Base-by-base conservation (phyloP, 805 yeast species). In the Starmerella vaccinii region DNA sequence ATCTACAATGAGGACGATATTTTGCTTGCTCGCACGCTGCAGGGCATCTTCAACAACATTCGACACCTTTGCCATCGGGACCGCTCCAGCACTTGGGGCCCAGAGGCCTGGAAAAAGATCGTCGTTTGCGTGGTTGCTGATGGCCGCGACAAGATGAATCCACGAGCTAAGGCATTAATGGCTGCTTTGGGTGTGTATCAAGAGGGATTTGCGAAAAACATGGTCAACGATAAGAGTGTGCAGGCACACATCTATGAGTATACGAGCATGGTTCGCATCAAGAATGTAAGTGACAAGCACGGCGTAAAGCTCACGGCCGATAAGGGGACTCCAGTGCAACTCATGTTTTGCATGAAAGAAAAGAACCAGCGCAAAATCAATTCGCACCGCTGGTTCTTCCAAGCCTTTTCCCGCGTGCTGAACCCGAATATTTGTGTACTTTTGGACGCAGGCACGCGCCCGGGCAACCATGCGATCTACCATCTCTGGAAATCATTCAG, bases 321-420 rank as follows among this genome's bases (percentile, higher is more conserved):
- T 52, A 71, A 76, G 53, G 74, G 74, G 21, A 76, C 80, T 2
- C 98, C 98, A 0, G 82, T 88, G 10, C 97, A 90, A 66, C 71
- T 92, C 67, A 65, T 90, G 23, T 89, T 89, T 65, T 90, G 96
- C 61, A 69, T 90, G 61, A 90, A 90, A 63, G 97, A 90, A 62
- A 79, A 81, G 62, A 90, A 90, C 65, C 80, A 83, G 58, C 81
- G 84, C 63, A 90, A 90, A 63, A 90, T 90, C 65, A 90, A 90
- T 66, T 87, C 96, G 3, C 98, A 90, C 68, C 76, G 97, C 60
- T 90, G 98, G 98, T 88, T 94, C 27, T 81, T 90, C 68, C 92
- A 90, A 66, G 94, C 95, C 1, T 86, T 90, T 70, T 85, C 88
- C 13, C 84, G 89, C 30, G 73, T 83, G 27, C 68, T 90, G 49